Base-by-base conservation (phyloP, 2,329 filamentous ascomycete species). In the Tolypocladium ophioglossoides region DNA sequence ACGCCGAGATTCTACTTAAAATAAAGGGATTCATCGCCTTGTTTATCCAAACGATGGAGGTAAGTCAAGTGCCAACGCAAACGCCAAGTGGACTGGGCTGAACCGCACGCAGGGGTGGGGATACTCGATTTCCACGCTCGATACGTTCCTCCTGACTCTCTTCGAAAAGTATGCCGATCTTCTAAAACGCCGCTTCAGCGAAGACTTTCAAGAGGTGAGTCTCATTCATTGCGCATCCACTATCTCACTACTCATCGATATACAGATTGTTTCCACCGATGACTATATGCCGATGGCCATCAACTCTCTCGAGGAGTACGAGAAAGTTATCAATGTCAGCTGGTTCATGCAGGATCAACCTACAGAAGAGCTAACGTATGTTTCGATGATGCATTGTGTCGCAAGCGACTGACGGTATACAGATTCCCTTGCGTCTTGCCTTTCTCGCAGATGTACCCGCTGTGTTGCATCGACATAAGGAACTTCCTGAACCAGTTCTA, bases 251-350 rank as follows among this genome's bases (percentile, higher is more conserved):
- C 20, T 14, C 4, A 6, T 16, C 48, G 11, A 27, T 20, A 11
- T 3, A 39, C 66, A 83, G 79, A 85, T 85, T 62, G 82, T 86
- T 18, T 84, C 89, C n/a, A 96, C 90, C 1, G 94, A 99, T 68
- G 94, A 99, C 70, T 99, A 99, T 71, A 99, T 99, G 92, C 95
- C 94, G 2, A 97, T 99, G 94, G 89, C 90, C 2, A 95, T 97
- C 68, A 89, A 91, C 63, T 91, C 87, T 22, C 72, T 79, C 18
- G 91, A 96, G 63, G 91, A 97, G 65, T 97, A 95, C 66, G 89
- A 95, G 63, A 96, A 96, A 64, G 92, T 99, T 38, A 83, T 96
- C 59, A 94, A 91, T 57, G 91, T 97, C 56, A 95, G 88, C 72
- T 99, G 92, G 92, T 97, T 96, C 68, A 86, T 82, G 1, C 91